Percentiles rank a stretch among this genome's conserved stretches.
Evolutionary conservation across 2,329 filamentous ascomycete species (phyloP).

Genomic region (Pseudogymnoascus sp.): DNA sequence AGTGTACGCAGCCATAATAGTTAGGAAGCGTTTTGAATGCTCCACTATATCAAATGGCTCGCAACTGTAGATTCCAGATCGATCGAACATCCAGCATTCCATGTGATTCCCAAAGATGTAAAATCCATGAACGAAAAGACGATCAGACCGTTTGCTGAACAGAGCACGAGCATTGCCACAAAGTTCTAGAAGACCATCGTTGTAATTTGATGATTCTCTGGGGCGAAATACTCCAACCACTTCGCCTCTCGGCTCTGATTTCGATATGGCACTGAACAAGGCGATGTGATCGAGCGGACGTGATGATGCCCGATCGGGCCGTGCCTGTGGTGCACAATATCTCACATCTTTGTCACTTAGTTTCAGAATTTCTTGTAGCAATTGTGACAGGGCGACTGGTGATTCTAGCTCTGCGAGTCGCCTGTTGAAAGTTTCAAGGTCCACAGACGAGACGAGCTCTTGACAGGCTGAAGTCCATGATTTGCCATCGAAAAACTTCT

Average conservation of each 20-base stretch:
- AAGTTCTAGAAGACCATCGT: slow-evolving; percentile 1
- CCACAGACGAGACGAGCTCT: neutral
- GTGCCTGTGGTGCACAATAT: neutral
- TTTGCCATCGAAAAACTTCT: neutral
- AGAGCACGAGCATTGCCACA: slow-evolving; percentile 19
- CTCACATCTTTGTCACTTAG: neutral
- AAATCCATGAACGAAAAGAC: slow-evolving; percentile 33
- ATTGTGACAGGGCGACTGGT: neutral
- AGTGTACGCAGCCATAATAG: slow-evolving; percentile 27
- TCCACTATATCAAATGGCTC: slow-evolving; percentile 27
- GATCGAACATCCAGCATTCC: slow-evolving; percentile 33
- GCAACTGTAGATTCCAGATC: slow-evolving; percentile 30
- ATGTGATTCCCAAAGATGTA: slow-evolving; percentile 28
- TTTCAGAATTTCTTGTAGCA: neutral
- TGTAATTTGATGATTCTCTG: neutral
- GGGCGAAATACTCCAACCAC: neutral
- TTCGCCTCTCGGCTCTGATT: neutral
- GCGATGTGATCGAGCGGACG: neutral
- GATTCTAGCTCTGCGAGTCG: neutral
- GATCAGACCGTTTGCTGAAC: slow-evolving; percentile 29
- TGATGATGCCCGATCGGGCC: neutral
- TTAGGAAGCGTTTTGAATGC: slow-evolving; percentile 26
- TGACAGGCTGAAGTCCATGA: neutral
- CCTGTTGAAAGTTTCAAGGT: neutral
- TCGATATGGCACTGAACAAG: neutral